Base-by-base conservation (phyloP, 495 filamentous ascomycete species). In the Thozetella sp. region DNA sequence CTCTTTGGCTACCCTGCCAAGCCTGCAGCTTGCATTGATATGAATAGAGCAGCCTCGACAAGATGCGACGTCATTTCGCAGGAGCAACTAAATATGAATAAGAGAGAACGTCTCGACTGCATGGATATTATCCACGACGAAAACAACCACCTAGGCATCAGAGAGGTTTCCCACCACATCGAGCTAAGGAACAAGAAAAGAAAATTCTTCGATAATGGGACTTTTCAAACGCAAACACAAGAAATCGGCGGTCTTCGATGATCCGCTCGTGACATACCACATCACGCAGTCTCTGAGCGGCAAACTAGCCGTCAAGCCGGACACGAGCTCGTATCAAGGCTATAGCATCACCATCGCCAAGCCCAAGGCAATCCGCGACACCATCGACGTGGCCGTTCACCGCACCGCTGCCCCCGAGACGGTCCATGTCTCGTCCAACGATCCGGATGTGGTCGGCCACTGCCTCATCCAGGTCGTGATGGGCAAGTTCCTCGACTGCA, bases 331-430 rank as follows among this genome's bases (percentile, higher is more conserved):
- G 11, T 48, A 48, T n/a, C 43, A 48, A 3, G 20, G 9, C n/a
- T 87, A 86, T 72, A 79, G 74, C 52, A 70, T 86, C 70, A 87
- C 86, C 68, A 76, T 77, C 12, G 76, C 83, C 10, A 68, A 76
- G 56, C 84, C 84, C n/a, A 57, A 66, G 27, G 43, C 9, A 10
- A 48, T 48, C n/a, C 43, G 43, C 3, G 43, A 48, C 43, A 48
- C 43, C 6, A 48, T 48, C 43, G 43, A 48, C 43, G 43, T 48
- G 9, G 43, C 43, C 43, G 43, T 48, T 10, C 43, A 48, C 3
- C 43, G 43, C 30, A 9, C 30, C 9, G 30, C 30, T 17, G 17
- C 6, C 17, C 30, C 30, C 30, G 30, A 37, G 9, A 9, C 30
- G 6, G 30, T 37, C 17, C 9, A 6, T 17, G 17, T 37, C 30